phyloP scores from a whole-genome alignment of 192 early-diverging fungal species.

The Coemansia sp. region DNA sequence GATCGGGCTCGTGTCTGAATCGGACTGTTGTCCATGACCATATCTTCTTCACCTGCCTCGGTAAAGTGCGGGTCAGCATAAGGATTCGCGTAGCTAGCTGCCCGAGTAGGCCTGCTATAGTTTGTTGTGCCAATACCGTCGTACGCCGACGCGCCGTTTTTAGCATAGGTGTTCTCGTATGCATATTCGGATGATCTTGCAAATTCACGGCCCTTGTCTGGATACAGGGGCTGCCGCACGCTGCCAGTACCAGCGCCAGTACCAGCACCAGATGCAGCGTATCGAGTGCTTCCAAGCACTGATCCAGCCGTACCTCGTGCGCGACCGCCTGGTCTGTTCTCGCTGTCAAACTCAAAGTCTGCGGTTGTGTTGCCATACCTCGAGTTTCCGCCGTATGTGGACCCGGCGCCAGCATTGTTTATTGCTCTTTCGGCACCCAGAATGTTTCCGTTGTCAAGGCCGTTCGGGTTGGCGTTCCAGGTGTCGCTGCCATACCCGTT shows the following conservation, averaged over 20 bases:
- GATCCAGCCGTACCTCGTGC: background rate
- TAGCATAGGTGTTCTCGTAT: background rate
- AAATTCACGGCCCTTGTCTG: background rate
- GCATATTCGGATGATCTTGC: background rate
- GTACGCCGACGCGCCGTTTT: background rate
- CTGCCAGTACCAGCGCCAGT: background rate
- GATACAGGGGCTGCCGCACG: background rate
- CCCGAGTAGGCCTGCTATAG: background rate
- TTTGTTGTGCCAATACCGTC: background rate
- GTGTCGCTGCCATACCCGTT: background rate
- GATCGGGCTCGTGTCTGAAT: background rate
- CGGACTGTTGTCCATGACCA: conserved; percentile 7
- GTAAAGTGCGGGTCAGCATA: background rate
- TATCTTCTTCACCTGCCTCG: conserved; percentile 2
- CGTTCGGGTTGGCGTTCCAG: background rate
- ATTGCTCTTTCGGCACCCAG: background rate
- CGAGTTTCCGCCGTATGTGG: background rate
- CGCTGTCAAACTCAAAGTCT: background rate
- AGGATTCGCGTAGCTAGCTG: conserved; percentile 5
- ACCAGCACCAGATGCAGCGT: background rate
- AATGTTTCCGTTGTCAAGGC: background rate
- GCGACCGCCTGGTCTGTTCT: background rate
- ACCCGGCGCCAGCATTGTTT: background rate
- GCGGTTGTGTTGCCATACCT: background rate
- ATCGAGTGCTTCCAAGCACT: background rate